Conservation (phyloP, 768 basidiomycete species). For the Ramaria rubella region DNA sequence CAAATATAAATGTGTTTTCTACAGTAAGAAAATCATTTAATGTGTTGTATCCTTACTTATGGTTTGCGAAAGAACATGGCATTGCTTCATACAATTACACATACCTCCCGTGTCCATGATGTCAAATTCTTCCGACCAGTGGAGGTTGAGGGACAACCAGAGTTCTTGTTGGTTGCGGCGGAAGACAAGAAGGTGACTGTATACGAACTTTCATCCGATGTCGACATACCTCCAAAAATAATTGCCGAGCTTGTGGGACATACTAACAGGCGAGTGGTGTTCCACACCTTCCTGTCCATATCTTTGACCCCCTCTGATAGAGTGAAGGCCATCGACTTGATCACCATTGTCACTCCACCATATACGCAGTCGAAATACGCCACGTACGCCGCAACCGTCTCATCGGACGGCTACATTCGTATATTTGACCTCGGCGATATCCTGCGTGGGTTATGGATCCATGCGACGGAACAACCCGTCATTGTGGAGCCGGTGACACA, state of each 20-base stretch:
- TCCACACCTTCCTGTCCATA: neutral
- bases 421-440: slow-evolving; percentile 63
- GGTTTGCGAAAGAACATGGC: slow-evolving; percentile 59
- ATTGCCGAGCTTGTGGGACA: slow-evolving; percentile 76
- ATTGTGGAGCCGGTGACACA: slow-evolving; percentile 50
- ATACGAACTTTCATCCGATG: slow-evolving; percentile 53
- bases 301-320: slow-evolving; percentile 31
- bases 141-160: slow-evolving; percentile 38
- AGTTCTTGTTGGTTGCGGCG: slow-evolving; percentile 75
- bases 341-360: slow-evolving; percentile 51
- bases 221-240: slow-evolving; percentile 42
- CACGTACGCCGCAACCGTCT: slow-evolving; percentile 67
- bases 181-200: slow-evolving; percentile 87
- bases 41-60: neutral
- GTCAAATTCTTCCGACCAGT: slow-evolving; percentile 65
- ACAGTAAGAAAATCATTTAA: slow-evolving; percentile 42
- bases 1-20: slow-evolving; percentile 74
- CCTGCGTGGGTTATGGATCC: slow-evolving; percentile 20
- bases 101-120: slow-evolving; percentile 81
- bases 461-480: slow-evolving; percentile 15
- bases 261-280: slow-evolving; percentile 62
- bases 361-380: slow-evolving; percentile 33
- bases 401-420: slow-evolving; percentile 84
- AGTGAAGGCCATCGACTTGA: slow-evolving; percentile 72
- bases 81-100: slow-evolving; percentile 62